These are phyloP conservation scores for Coemansia sp. DNA, from an alignment of 192 early-diverging fungal genomes.

Conservation along the genomic window DNA sequence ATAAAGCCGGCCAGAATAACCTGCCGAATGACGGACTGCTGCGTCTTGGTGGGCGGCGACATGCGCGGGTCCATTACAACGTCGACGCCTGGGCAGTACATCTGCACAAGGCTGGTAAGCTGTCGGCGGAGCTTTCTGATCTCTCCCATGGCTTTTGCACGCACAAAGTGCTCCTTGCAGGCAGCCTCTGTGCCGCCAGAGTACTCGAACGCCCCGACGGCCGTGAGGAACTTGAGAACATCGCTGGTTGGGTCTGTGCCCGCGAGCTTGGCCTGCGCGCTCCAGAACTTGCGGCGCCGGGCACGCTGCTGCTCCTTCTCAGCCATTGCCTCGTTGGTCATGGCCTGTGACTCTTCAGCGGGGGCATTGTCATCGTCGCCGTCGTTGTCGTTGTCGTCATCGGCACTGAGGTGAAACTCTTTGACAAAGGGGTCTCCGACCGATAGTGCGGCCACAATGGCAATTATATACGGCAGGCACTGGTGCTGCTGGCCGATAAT, in stretches of 20 bases:
- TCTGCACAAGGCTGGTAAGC: conserved; percentile 64
- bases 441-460: conserved; percentile 84
- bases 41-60: conserved; percentile 59
- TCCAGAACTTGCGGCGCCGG: conserved; percentile 62
- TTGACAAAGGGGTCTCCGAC: conserved; percentile 91
- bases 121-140: conserved; percentile 71
- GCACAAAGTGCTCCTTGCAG: conserved; percentile 77
- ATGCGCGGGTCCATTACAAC: conserved; percentile 59
- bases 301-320: conserved; percentile 56
- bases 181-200: conserved; percentile 60
- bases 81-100: conserved; percentile 55
- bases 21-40: conserved; percentile 76
- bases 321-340: conserved; percentile 55
- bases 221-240: conserved; percentile 74
- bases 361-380: conserved; percentile 33
- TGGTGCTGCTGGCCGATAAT: conserved; percentile 81
- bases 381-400: conserved; percentile 45
- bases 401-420: conserved; percentile 59
- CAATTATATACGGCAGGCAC: conserved; percentile 82
- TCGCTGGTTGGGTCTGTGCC: conserved; percentile 75
- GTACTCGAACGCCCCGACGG: conserved; percentile 85
- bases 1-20: conserved; percentile 83
- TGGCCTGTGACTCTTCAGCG: conserved; percentile 50
- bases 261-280: conserved; percentile 55
- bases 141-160: conserved; percentile 78